Evolutionary conservation across 371 early-diverging fungal genomes (phyloP).

Genomic region (Circinella minor): DNA sequence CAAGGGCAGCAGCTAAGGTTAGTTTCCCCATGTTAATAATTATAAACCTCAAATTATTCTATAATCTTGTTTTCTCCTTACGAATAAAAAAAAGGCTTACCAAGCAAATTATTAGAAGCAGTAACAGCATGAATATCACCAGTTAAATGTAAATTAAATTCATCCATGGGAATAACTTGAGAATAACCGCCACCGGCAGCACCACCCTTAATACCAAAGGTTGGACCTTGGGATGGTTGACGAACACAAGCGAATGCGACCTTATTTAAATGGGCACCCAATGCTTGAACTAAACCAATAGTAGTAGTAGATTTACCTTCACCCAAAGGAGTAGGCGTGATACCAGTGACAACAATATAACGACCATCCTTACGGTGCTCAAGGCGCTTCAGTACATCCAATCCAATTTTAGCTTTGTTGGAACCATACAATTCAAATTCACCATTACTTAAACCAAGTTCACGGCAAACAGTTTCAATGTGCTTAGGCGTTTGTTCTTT

Average conservation of each 20-base stretch:
- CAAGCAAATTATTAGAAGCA: constrained; percentile 91
- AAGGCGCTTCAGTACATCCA: constrained; percentile 84
- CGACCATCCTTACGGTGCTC: constrained; percentile 80
- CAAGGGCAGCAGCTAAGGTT: constrained; percentile 91
- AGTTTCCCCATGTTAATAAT: background rate
- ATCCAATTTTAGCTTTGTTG: constrained; percentile 88
- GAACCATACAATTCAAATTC: constrained; percentile 91
- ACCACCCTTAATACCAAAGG: constrained; percentile 98
- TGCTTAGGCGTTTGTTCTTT: constrained; percentile 85
- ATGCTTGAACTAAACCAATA: constrained; percentile 92
- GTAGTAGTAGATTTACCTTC: constrained; percentile 98
- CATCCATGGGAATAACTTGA: constrained; percentile 98
- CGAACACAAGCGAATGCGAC: constrained; percentile 94
- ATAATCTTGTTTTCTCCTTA: too few species aligned
- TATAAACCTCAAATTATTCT: too few species aligned
- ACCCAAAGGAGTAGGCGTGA: constrained; percentile 97
- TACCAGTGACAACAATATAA: constrained; percentile 96
- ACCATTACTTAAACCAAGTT: constrained; percentile 74
- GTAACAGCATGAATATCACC: constrained; percentile 98
- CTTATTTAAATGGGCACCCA: constrained; percentile 90
- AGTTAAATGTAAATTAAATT: constrained; percentile 97
- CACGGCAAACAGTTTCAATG: constrained; percentile 79
- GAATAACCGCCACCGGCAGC: constrained; percentile 98
- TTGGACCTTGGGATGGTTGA: constrained; percentile 97
- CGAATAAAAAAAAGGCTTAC: constrained; percentile 7